Evolutionary conservation across 345 rosid genomes (phyloP), one percentile per base, ranked within the genome.

Genomic region (Salix suchowensis): DNA sequence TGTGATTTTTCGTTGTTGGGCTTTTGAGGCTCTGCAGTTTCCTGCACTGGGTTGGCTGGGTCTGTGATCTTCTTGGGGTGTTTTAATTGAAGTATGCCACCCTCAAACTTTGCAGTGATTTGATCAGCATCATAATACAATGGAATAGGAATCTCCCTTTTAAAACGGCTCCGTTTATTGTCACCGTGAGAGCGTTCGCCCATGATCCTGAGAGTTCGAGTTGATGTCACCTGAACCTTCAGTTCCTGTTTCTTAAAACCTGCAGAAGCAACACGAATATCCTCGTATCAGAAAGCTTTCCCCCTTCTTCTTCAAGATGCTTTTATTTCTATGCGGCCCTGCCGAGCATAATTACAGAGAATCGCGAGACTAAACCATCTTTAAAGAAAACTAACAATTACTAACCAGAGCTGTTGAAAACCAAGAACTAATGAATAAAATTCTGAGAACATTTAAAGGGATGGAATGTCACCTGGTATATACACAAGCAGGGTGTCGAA

Each of bases 221-320:
- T 1, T 19, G 79, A 7, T 28, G 90, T 82, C 6, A 86, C 37
- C 61, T 87, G 91, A 68, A 90, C 86, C 76, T 72, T 87, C 44
- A 90, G 15, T 48, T 90, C 82, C 15, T 84, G 90, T 82, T 67
- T 87, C 14, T 0, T 76, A 67, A 85, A 90, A 5, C 82, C 91
- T 90, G 77, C 23, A 68, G 6, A 10, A 36, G 13, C 21, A 28
- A 4, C 16, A 30, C 24, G 15, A 2, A 46, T 18, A 46, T 12
- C 50, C 50, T 46, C 16, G 0, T 46, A 46, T 46, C 16, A 46
- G 50, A 15, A 46, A 40, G 14, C 1, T 13, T 11, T 4, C 6
- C 50, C 34, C 13, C 4, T 13, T 10, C 10, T 40, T 40, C 44
- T 40, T 40, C 44, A 40, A 10, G 44, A 40, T 40, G 44, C 18